These are phyloP conservation scores for Verbascum thapsus DNA, from an alignment of 257 asterid species.

Conservation along the genomic window DNA sequence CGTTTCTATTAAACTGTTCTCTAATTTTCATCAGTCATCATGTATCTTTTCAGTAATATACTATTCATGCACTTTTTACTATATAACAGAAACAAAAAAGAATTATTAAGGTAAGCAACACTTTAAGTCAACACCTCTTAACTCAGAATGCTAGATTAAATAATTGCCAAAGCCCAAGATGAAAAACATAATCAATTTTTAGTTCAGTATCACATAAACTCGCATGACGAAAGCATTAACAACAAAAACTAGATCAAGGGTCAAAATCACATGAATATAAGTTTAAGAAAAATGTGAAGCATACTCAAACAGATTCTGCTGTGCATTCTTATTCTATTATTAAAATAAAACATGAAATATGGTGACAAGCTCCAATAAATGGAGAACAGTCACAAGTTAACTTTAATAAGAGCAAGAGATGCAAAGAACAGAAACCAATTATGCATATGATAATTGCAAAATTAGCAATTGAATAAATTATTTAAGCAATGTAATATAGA, in stretches of 20 bases:
- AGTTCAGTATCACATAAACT: not conserved
- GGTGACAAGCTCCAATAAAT: not conserved
- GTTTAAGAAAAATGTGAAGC: not conserved
- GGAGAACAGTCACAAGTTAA: not conserved
- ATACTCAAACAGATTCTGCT: not conserved
- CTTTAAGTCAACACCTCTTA: not conserved
- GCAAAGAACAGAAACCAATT: not conserved
- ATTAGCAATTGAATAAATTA: not conserved
- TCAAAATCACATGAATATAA: not conserved
- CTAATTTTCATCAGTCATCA: no score
- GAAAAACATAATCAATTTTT: not conserved
- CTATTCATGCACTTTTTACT: not conserved
- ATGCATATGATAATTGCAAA: not conserved
- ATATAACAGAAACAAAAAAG: not conserved
- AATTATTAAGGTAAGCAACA: not conserved
- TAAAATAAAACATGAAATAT: not conserved
- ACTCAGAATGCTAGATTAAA: not conserved
- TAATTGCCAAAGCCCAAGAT: not conserved
- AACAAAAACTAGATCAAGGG: not conserved
- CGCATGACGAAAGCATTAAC: not conserved
- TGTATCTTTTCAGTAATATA: not conserved
- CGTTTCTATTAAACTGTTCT: no score
- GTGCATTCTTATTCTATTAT: not conserved
- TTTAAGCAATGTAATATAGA: not conserved
- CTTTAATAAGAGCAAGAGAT: not conserved